Base-by-base conservation (phyloP, 345 rosid species). In the Euphorbia lathyris region DNA sequence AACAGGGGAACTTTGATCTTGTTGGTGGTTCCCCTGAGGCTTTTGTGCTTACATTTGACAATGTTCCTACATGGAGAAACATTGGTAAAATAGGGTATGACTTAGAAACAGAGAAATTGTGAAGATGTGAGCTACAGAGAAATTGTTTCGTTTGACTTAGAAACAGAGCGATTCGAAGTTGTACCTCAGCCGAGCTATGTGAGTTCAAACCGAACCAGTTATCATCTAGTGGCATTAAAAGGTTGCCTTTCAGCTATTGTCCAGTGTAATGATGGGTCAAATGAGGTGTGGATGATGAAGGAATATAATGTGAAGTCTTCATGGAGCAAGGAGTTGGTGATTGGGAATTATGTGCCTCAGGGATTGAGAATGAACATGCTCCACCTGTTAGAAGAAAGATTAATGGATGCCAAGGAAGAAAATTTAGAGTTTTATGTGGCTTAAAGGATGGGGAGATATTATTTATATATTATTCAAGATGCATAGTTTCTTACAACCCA, bases 251-350 rank as follows among this genome's bases (percentile, higher is more conserved):
- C 65, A 0, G 64, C 63, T 3, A 8, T 68, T 2, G 60, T 66
- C 16, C 19, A 16, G 14, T 19, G 9, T 17, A 12, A 29, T 10
- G 71, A 59, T 23, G 72, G 63, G 7, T 36, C 62, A 13, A 36
- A 58, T 38, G 77, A 62, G 51, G 29, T 74, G 26, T 74, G 77
- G 77, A 62, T 67, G 55, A 74, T 74, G 77, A 74, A 60, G 48
- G 42, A 5, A 11, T 74, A 74, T 52, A 61, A 68, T 19, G 29
- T 51, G 56, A 25, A 68, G 72, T 43, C 17, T 43, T 74, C 69
- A n/a, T 68, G 77, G 77, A 68, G 32, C 17, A 74, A 74, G 36
- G 72, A 67, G 27, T n/a, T 43, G 1, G 22, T 48, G 1, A 58
- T 73, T 48, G 20, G 50, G 16, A 51, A 25, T 50, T 59, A 73